Base-by-base conservation (phyloP, 1,284 basidiomycete genomes). In the Cutaneotrichosporon arboriforme region DNA sequence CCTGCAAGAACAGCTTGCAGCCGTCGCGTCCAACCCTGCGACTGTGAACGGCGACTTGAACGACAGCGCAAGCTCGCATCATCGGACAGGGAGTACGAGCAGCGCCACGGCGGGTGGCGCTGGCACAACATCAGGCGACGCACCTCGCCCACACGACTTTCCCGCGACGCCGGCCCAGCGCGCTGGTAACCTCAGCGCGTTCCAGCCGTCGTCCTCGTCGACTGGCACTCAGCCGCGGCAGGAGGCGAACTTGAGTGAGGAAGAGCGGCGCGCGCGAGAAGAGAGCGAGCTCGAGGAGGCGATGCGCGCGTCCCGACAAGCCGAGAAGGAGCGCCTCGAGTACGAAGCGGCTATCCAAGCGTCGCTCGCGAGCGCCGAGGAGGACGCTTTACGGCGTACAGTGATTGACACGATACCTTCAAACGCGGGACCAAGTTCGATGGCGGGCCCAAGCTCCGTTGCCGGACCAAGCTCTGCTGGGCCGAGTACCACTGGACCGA, bases 231-330 rank as follows among this genome's bases (percentile, higher is more conserved):
- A 15, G 41, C 22, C 12, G 22, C 17, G 22, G 10, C 47, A 17
- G 9, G 26, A 23, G 23, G n/a, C n/a, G n/a, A 33, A 46, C 41
- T 9, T 23, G 23, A 34, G 40, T 2, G 48, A 54, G 1, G 65
- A 67, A 37, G 62, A 68, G 49, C 55, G 62, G 13, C 51, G 59
- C 17, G 61, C 63, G 12, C 64, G 66, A 52, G 72, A 74, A 48
- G 69, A 71, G 51, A 68, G 65, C 36, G 62, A 69, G 49, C 55
- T 71, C 20, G 70, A 68, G 17, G 72, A 74, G 57, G 72, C 70
- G 2, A 66, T 67, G 46, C 55, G 72, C 26, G 56, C 57, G 4
- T 68, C 66, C 26, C 42, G 63, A 3, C 57, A 56, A 2, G 54
- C 58, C 4, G 67, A 70, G 51, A 49, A 63, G 48, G 72, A 74